Evolutionary conservation across 2,329 filamentous ascomycete species (phyloP).

Genomic region (Colletotrichum lupini): DNA sequence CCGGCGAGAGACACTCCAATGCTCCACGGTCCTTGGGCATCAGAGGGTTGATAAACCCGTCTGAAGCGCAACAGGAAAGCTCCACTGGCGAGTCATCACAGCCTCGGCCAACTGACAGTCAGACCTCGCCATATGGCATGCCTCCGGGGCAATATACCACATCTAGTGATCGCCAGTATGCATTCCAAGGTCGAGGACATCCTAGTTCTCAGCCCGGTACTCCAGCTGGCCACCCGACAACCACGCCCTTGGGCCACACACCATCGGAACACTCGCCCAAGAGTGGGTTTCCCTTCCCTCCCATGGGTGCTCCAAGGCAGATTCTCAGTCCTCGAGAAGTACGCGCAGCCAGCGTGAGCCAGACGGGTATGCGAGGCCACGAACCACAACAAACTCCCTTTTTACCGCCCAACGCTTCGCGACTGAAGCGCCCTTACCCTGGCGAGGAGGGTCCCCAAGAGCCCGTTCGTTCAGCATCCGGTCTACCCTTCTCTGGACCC

Average conservation of each 20-base stretch:
- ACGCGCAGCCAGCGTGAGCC: conserved; percentile 44
- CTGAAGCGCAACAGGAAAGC: conserved; percentile 42
- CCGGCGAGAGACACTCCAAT: conserved; percentile 10
- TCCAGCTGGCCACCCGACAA: conserved; percentile 40
- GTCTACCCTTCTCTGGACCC: conserved; percentile 24
- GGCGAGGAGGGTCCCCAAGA: conserved; percentile 15
- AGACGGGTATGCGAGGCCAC: conserved; percentile 40
- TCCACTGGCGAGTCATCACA: conserved; percentile 36
- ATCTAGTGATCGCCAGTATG: conserved; percentile 38
- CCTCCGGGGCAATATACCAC: conserved; percentile 39
- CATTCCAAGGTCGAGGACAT: conserved; percentile 41
- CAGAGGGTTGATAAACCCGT: conserved; percentile 51
- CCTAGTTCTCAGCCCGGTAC: conserved; percentile 48
- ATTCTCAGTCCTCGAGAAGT: conserved; percentile 46
- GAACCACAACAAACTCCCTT: conserved; percentile 40
- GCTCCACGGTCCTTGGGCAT: conserved; percentile 45
- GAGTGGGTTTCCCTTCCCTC: conserved; percentile 44
- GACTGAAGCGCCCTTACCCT: conserved; percentile 24
- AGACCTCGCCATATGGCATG: conserved; percentile 36
- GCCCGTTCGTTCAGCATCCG: conserved; percentile 12
- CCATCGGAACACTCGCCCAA: conserved; percentile 47
- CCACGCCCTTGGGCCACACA: conserved; percentile 42
- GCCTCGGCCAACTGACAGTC: conserved; percentile 37
- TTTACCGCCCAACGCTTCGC: conserved; percentile 41
- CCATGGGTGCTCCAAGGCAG: conserved; percentile 42